Evolutionary conservation across 2,329 filamentous ascomycete genomes (phyloP).

Genomic region (Penicillium glabrum): DNA sequence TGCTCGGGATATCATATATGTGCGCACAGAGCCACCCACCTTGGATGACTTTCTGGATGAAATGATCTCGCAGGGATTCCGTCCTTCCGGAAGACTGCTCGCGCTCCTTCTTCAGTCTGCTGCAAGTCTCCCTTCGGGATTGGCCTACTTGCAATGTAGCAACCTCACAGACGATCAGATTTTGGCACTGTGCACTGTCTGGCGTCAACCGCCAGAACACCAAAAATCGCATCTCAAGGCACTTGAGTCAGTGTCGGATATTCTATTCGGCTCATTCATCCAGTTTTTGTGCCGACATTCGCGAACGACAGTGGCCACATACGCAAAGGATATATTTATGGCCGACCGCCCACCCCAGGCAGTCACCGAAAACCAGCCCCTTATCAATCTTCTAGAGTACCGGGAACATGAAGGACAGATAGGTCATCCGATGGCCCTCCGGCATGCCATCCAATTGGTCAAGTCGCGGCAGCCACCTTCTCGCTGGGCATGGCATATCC

Average conservation of each 20-base stretch:
- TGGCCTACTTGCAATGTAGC: slow-evolving; percentile 45
- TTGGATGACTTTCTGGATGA: slow-evolving; percentile 52
- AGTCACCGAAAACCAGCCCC: slow-evolving; percentile 5
- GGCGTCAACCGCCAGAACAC: slow-evolving; percentile 12
- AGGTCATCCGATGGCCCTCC: slow-evolving; percentile 29
- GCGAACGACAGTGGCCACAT: slow-evolving; percentile 10
- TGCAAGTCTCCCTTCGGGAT: slow-evolving; percentile 38
- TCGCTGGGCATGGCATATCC: slow-evolving; percentile 36
- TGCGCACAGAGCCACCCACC: slow-evolving; percentile 54
- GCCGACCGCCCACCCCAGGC: background rate
- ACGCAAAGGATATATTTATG: slow-evolving; percentile 9
- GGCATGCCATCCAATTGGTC: slow-evolving; percentile 40
- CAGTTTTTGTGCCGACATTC: slow-evolving; percentile 40
- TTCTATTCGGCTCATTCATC: slow-evolving; percentile 48
- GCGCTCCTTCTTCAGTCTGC: slow-evolving; percentile 52
- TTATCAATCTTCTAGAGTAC: slow-evolving; percentile 20
- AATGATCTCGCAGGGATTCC: slow-evolving; percentile 49
- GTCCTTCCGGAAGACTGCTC: slow-evolving; percentile 45
- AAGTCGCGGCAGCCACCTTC: slow-evolving; percentile 28
- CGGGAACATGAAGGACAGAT: slow-evolving; percentile 9
- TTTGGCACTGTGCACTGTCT: slow-evolving; percentile 28
- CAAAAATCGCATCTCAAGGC: slow-evolving; percentile 12
- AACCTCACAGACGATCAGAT: slow-evolving; percentile 34
- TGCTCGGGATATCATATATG: slow-evolving; percentile 58
- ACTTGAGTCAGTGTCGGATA: slow-evolving; percentile 32